A percentile compares a stretch with the other conserved stretches of the same genome.
These are phyloP conservation scores for Apiospora aurea DNA, from an alignment of 2,329 filamentous ascomycete species.

Conservation along the genomic window DNA sequence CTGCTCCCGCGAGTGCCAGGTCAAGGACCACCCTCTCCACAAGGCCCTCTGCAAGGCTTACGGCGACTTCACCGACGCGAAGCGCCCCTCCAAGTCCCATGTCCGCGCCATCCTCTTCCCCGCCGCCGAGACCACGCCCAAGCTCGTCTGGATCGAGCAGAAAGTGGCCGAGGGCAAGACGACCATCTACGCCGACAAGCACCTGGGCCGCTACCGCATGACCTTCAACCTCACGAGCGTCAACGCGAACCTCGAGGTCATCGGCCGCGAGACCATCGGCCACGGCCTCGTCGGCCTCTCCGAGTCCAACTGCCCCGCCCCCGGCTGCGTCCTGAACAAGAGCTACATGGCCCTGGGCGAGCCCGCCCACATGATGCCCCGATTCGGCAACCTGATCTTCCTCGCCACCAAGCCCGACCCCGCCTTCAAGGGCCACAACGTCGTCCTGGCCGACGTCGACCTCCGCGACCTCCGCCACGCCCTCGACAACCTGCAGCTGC, in stretches of 20 bases:
- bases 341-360: slow-evolving; percentile 28
- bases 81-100: slow-evolving; percentile 26
- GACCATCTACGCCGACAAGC: slow-evolving; percentile 25
- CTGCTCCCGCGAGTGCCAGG: slow-evolving; percentile 30
- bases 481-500: slow-evolving; percentile 27
- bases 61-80: slow-evolving; percentile 23
- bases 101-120: slow-evolving; percentile 29
- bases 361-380: slow-evolving; percentile 28
- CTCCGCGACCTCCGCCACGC: slow-evolving; percentile 30
- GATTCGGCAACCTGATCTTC: slow-evolving; percentile 27
- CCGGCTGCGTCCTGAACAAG: slow-evolving; percentile 24
- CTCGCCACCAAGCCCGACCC: slow-evolving; percentile 20
- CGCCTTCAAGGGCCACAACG: slow-evolving; percentile 17
- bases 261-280: slow-evolving; percentile 17
- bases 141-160: slow-evolving; percentile 27
- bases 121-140: slow-evolving; percentile 3
- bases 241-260: slow-evolving; percentile 9
- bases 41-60: slow-evolving; percentile 26
- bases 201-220: slow-evolving; percentile 19
- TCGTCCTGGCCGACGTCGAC: slow-evolving; percentile 27
- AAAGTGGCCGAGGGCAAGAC: slow-evolving; percentile 3
- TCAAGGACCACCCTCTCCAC: slow-evolving; percentile 28
- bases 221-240: slow-evolving; percentile 20
- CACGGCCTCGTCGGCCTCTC: slow-evolving; percentile 26
- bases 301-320: neutral